Evolutionary conservation across 2,329 filamentous ascomycete genomes (phyloP), one percentile per base, ranked within the genome.

Genomic region (Colletotrichum liriopes): DNA sequence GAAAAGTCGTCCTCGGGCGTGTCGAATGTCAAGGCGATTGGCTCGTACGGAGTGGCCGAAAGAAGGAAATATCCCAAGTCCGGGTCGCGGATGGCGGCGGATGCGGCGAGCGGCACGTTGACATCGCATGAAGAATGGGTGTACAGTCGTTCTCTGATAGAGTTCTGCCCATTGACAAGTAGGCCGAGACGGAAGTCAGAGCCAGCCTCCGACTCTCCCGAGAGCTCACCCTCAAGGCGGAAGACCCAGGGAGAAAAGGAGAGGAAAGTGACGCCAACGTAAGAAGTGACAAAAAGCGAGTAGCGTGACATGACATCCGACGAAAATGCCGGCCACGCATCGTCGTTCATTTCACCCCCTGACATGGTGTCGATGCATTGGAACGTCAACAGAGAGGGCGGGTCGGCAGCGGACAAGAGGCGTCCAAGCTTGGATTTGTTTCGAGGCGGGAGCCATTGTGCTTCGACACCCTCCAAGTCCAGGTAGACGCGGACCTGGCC

Each of bases 51-150:
- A 1, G 88, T 91, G 9, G 89, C 84, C 9, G 90, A 91, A 32
- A 92, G 82, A 14, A 92, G 80, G 63, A 92, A 89, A 75, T 92
- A 91, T 66, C 90, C 90, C 32, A 92, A 83, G 77, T 92, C 90
- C 3, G 90, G 88, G 74, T 92, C 90, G 29, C 84, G 84, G 66
- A 92, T 85, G 9, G 87, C 84, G 51, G 85, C 83, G 68, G 86
- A 84, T 16, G 89, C 89, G 20, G 89, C 86, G 49, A 92, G 81
- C 18, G 87, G 84, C n/a, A 84, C 79, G 12, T 80, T 79, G 54
- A 83, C 82, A 56, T 88, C 84, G 23, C 85, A 83, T 9, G 83
- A 81, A 23, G 84, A 81, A 76, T 89, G 88, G 1, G 86, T 88
- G 78, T 88, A 90, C 32, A 92, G 81, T 65, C 89, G 84, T 65